A percentile compares a stretch with the other conserved stretches of the same genome.
Evolutionary conservation across 345 rosid species (phyloP).

Genomic region (Mercurialis annua): DNA sequence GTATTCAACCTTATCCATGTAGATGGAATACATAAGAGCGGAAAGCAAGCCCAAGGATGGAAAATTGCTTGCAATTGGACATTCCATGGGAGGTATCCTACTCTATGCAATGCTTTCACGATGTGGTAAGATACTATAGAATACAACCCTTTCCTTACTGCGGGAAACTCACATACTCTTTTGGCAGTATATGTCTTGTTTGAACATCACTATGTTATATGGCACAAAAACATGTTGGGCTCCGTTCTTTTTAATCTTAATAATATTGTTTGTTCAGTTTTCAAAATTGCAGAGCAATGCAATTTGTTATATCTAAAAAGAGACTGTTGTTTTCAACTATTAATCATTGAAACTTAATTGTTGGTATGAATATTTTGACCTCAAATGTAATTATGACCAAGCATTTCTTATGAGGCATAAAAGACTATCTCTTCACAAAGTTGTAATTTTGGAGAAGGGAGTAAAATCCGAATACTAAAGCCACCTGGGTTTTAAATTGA

Average conservation of each 20-base stretch:
- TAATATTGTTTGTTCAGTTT: background rate
- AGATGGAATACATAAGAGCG: slow-evolving; percentile 64
- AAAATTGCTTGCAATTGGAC: slow-evolving; percentile 66
- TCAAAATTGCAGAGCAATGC: background rate
- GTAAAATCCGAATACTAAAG: background rate
- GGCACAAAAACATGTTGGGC: background rate
- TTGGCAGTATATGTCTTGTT: background rate
- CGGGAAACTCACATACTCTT: background rate
- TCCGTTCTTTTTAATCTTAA: background rate
- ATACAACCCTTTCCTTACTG: background rate
- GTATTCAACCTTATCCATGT: slow-evolving; percentile 14
- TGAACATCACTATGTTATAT: background rate
- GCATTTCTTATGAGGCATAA: background rate
- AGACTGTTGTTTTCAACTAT: background rate
- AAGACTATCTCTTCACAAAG: background rate
- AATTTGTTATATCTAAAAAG: background rate
- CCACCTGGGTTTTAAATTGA: background rate
- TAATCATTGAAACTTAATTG: background rate
- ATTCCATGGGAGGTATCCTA: slow-evolving; percentile 84
- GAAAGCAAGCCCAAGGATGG: slow-evolving; percentile 59
- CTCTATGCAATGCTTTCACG: slow-evolving; percentile 61
- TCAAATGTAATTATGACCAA: background rate
- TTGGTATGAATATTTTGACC: background rate
- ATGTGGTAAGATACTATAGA: slow-evolving; percentile 42
- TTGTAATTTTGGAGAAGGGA: background rate